These are phyloP conservation scores for Erysiphe pulchra DNA, from an alignment of 2,329 filamentous ascomycete genomes.

Conservation along the genomic window DNA sequence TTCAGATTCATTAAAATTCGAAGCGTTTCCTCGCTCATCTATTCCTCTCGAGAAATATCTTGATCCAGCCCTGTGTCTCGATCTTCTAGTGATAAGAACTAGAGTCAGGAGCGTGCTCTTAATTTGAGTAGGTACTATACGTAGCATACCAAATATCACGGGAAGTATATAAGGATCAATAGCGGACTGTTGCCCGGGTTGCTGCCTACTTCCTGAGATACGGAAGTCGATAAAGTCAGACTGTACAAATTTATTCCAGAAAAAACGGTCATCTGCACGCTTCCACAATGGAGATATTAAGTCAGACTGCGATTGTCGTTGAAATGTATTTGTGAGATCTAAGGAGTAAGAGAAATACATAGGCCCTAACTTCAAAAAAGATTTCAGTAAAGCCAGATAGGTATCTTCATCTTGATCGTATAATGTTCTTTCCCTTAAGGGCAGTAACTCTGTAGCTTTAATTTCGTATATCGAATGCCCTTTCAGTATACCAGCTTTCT, in stretches of 20 bases:
- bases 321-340: conserved; percentile 90
- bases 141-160: conserved; percentile 87
- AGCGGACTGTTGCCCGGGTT: conserved; percentile 43
- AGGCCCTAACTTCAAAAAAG: conserved; percentile 55
- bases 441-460: conserved; percentile 71
- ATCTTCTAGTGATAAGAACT: conserved; percentile 67
- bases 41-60: conserved; percentile 87
- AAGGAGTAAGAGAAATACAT: conserved; percentile 98
- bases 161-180: conserved; percentile 84
- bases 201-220: conserved; percentile 30
- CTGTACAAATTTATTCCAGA: conserved; percentile 91
- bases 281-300: conserved; percentile 57
- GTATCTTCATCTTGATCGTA: conserved; percentile 86
- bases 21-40: conserved; percentile 82
- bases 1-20: conserved; percentile 97
- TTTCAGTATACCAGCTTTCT: conserved; percentile 71
- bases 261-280: conserved; percentile 87
- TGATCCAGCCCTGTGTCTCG: conserved; percentile 68
- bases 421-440: conserved; percentile 73
- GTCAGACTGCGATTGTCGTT: conserved; percentile 65
- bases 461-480: conserved; percentile 95
- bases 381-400: conserved; percentile 62
- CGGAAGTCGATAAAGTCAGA: conserved; percentile 81
- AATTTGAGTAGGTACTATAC: conserved; percentile 66
- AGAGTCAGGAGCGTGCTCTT: conserved; percentile 69